A percentile compares a stretch with the other conserved stretches of the same genome.
Evolutionary conservation across 1,284 basidiomycete species (phyloP).

Genomic region (Gomphus bonarii): DNA sequence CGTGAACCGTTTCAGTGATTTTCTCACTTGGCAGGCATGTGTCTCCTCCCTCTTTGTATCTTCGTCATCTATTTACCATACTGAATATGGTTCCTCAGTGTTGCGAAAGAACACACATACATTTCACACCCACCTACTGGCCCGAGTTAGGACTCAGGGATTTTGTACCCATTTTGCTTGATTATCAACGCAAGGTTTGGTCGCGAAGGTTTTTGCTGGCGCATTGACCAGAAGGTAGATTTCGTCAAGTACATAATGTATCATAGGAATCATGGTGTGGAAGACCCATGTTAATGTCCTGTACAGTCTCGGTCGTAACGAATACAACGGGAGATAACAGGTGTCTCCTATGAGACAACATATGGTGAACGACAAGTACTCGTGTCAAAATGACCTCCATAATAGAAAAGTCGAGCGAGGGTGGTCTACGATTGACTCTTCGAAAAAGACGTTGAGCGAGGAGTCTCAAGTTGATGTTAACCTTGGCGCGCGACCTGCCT

Average conservation of each 20-base stretch:
- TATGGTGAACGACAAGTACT: too few relatives aligned
- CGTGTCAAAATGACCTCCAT: too few relatives aligned
- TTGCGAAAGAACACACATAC: constrained; percentile 78
- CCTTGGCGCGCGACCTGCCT: neutral
- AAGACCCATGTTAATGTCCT: too few relatives aligned
- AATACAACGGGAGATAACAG: too few relatives aligned
- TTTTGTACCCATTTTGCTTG: constrained; percentile 75
- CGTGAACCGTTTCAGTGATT: constrained; percentile 86
- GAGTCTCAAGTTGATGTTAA: neutral
- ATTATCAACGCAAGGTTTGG: constrained; percentile 78
- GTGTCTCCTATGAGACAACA: too few relatives aligned
- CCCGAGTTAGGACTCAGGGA: constrained; percentile 89
- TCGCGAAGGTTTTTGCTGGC: constrained; percentile 1
- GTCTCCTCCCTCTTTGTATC: neutral
- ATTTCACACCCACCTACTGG: constrained; percentile 90
- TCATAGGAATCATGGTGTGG: too few relatives aligned
- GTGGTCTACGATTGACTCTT: neutral
- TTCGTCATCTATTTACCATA: neutral
- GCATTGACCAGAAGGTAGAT: neutral
- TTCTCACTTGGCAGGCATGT: constrained; percentile 87
- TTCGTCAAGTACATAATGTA: neutral
- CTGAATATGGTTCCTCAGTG: constrained; percentile 36
- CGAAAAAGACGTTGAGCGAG: neutral
- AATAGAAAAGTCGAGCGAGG: too few relatives aligned
- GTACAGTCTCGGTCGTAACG: too few relatives aligned